These are phyloP conservation scores for Botrytis fragariae DNA, from an alignment of 2,329 filamentous ascomycete genomes.

Conservation along the genomic window DNA sequence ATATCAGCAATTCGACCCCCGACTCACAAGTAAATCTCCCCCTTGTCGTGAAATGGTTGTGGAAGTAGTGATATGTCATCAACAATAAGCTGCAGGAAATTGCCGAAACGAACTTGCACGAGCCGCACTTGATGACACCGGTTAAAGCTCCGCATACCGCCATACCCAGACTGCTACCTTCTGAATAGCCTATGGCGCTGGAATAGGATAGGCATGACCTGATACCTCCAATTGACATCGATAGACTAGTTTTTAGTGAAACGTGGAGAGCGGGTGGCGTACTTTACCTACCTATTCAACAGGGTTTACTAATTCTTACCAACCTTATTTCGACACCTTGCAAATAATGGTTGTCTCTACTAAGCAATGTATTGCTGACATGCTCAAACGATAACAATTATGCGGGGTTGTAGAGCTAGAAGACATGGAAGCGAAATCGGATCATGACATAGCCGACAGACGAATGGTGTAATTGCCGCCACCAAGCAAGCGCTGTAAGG, in stretches of 20 bases:
- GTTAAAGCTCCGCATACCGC: neutral
- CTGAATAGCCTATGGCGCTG: neutral
- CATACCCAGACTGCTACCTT: neutral
- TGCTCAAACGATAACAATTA: neutral
- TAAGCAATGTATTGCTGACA: neutral
- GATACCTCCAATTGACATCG: neutral
- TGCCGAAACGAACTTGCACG: neutral
- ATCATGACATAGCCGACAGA: neutral
- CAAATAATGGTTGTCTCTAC: neutral
- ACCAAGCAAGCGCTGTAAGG: no score
- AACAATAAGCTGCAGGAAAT: neutral
- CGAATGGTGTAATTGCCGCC: neutral
- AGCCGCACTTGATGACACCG: neutral
- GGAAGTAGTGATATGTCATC: neutral
- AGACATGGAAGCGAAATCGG: neutral
- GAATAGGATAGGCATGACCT: neutral
- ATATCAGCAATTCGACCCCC: neutral
- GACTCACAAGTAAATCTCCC: neutral
- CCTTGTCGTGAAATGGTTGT: neutral
- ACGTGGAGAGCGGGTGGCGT: neutral
- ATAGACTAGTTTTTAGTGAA: neutral
- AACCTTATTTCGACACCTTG: neutral
- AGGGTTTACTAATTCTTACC: neutral
- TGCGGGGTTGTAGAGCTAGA: neutral
- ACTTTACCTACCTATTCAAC: neutral